These are phyloP conservation scores for Nicotiana tabacum DNA, from an alignment of 257 asterid species.

Conservation along the genomic window DNA sequence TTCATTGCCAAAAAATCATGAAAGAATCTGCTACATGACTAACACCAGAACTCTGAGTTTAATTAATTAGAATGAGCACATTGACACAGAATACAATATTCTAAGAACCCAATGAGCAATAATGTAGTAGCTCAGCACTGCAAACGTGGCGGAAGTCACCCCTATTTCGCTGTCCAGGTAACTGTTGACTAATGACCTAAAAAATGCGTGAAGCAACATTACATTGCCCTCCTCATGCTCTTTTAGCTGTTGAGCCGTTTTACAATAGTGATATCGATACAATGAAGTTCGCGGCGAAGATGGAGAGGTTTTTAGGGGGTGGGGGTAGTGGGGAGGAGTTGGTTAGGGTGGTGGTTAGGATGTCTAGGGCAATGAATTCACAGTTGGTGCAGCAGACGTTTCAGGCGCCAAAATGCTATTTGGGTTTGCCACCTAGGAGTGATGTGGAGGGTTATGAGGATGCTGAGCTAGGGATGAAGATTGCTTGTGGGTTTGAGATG, in stretches of 20 bases:
- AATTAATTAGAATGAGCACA: too few species aligned
- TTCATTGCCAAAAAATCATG: too few species aligned
- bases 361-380: constrained; percentile 95
- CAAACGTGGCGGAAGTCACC: too few species aligned
- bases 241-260: constrained; percentile 67
- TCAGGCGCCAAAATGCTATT: constrained; percentile 76
- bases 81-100: too few species aligned
- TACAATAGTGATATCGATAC: constrained; percentile 83
- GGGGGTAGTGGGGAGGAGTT: constrained; percentile 59
- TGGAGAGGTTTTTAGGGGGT: constrained; percentile 67
- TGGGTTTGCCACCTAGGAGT: constrained; percentile 58
- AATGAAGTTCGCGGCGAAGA: constrained; percentile 70
- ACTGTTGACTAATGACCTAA: too few species aligned
- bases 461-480: constrained; percentile 90
- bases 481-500: constrained; percentile 91
- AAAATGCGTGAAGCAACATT: too few species aligned
- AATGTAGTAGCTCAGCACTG: too few species aligned
- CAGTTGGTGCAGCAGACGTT: constrained; percentile 82
- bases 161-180: too few species aligned
- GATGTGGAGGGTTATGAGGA: constrained; percentile 55
- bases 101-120: too few species aligned
- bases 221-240: too few species aligned
- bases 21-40: too few species aligned
- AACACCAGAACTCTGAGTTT: too few species aligned
- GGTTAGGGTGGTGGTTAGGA: constrained; percentile 57